A percentile compares a stretch with the other conserved stretches of the same genome.
Evolutionary conservation across 768 basidiomycete species (phyloP).

Genomic region (Suillus occidentalis): DNA sequence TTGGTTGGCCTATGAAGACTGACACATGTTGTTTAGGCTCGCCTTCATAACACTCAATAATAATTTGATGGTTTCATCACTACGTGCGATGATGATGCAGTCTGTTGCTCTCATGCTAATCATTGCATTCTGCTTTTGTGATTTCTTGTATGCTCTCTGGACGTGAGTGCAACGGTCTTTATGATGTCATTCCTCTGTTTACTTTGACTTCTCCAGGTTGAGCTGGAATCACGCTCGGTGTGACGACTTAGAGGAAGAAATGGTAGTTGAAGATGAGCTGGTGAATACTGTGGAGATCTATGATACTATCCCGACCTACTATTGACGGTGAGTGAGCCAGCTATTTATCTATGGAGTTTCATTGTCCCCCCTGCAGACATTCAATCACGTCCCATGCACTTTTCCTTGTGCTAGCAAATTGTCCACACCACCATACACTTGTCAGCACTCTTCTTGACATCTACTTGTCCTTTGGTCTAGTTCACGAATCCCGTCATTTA

Average conservation of each 20-base stretch:
- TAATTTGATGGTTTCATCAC: no score
- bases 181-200: no score
- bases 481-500: conserved; percentile 43
- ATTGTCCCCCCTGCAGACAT: conserved; percentile 35
- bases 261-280: conserved; percentile 23
- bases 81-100: no score
- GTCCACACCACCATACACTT: conserved; percentile 49
- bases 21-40: no score
- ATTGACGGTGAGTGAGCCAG: conserved; percentile 43
- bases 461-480: conserved; percentile 43
- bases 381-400: conserved; percentile 55
- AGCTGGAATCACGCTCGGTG: no score
- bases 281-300: conserved; percentile 40
- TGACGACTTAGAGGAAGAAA: conserved; percentile 26
- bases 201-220: no score
- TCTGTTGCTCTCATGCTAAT: no score
- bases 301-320: conserved; percentile 50
- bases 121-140: no score
- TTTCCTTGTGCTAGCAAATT: conserved; percentile 44
- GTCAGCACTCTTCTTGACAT: conserved; percentile 50
- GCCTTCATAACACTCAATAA: no score
- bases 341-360: conserved; percentile 1
- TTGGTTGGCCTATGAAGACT: no score
- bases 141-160: no score
- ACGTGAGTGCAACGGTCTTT: no score